Evolutionary conservation across 805 yeast species (phyloP), one percentile per base, ranked within the genome.

Genomic region (Lipomyces mesembrius): DNA sequence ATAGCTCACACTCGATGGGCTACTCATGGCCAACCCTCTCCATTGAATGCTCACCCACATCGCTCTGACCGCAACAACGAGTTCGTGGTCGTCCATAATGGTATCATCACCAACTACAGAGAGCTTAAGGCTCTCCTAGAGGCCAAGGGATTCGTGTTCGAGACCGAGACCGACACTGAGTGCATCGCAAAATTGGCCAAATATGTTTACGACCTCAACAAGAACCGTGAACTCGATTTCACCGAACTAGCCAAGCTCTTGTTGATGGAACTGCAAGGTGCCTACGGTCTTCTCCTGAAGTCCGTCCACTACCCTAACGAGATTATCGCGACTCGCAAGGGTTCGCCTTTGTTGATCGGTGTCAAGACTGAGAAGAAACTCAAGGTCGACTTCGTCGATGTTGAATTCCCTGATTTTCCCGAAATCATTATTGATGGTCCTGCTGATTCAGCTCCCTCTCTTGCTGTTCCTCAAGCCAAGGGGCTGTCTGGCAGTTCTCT

Each of bases 1-100:
- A 95, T 95, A 78, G 98, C 99, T 29, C 99, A 95, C 81, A 95
- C 99, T 14, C 90, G 99, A 83, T 95, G 99, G 99, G 99, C 99
- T 61, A 95, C 99, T 51, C 99, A 95, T 79, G 99, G 99, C 79
- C 91, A 88, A 75, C 98, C 98, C 65, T 87, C 86, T 72, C 86
- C 84, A 69, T 74, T 79, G 69, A 95, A 95, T 83, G 95, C 98
- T 78, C 99, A 95, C 79, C 99, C 99, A 59, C 98, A 94, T 77
- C 83, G 94, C 71, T 91, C 97, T 0, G 99, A 92, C 78, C 84
- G 85, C 9, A 79, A 80, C 57, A 89, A 89, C 74, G 97, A 93
- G 79, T 95, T 95, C 75, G 87, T 91, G 56, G 88, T 95, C 71
- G 98, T 95, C 61, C 99, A 95, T 83, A 95, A 95, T 75, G 99